These are phyloP conservation scores for Podila verticillata DNA, from an alignment of 192 early-diverging fungal species.

Conservation along the genomic window DNA sequence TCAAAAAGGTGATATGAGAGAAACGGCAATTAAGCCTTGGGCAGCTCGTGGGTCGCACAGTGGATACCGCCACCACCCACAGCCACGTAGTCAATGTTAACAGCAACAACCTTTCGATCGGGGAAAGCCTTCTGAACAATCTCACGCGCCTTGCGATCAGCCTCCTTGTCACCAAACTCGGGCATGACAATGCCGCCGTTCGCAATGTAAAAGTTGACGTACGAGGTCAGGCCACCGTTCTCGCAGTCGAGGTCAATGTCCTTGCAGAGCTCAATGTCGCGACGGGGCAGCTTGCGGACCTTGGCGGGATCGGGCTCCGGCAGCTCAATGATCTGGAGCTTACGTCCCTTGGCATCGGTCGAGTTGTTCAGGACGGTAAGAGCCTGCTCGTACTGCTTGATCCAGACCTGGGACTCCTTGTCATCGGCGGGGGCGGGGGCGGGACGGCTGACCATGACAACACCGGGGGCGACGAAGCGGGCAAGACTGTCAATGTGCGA, in stretches of 20 bases:
- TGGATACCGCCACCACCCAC: slow-evolving; percentile 25
- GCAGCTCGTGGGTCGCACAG: slow-evolving; percentile 21
- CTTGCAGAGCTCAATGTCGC: slow-evolving; percentile 21
- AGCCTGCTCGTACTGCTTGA: slow-evolving; percentile 20
- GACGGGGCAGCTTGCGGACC: slow-evolving; percentile 16
- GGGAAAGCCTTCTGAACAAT: slow-evolving; percentile 27
- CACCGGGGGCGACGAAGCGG: slow-evolving; percentile 27
- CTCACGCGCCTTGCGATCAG: slow-evolving; percentile 4
- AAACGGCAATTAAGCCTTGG: slow-evolving; percentile 2
- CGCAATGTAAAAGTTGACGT: slow-evolving; percentile 23
- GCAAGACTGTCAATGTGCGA: slow-evolving; percentile 30
- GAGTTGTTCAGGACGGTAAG: not conserved
- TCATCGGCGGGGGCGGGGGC: slow-evolving; percentile 11
- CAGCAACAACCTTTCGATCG: slow-evolving; percentile 5
- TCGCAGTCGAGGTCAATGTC: slow-evolving; percentile 19
- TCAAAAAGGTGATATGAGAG: no score
- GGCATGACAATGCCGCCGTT: slow-evolving; percentile 20
- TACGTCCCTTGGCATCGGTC: slow-evolving; percentile 25
- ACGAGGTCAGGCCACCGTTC: slow-evolving; percentile 16
- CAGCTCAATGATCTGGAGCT: slow-evolving; percentile 18
- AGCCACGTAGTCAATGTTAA: slow-evolving; percentile 19
- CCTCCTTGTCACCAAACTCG: slow-evolving; percentile 14
- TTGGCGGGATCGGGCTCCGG: slow-evolving; percentile 17
- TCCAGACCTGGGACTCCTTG: slow-evolving; percentile 21
- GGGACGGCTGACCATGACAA: slow-evolving; percentile 23